phyloP scores from a whole-genome alignment of 2,329 filamentous ascomycete species.

The Arthroderma sp. region DNA sequence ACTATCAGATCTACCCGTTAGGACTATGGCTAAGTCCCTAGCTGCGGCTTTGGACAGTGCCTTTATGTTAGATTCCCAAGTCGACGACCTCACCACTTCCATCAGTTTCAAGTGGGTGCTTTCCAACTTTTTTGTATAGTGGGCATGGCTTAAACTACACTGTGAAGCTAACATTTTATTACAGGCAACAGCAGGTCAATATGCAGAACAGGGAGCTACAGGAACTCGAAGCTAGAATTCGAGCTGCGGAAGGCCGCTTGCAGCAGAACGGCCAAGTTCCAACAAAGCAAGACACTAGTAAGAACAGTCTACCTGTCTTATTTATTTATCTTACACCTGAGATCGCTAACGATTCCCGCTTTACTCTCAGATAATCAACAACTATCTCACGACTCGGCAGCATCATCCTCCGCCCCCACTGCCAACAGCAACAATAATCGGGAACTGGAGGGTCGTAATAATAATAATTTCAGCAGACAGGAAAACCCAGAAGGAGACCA shows the following conservation, averaged over 20 bases:
- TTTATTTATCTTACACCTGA: no score
- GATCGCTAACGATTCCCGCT: no score
- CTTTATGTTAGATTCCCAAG: constrained; percentile 71
- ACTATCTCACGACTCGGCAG: no score
- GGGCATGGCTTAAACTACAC: not conserved
- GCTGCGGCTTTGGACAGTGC: constrained; percentile 75
- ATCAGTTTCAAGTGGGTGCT: constrained; percentile 64
- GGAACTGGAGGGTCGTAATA: not conserved
- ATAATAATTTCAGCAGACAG: not conserved
- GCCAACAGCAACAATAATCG: not conserved
- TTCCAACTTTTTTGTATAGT: not conserved
- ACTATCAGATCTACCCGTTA: constrained; percentile 27
- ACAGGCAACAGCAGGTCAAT: constrained; percentile 66
- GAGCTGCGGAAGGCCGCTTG: constrained; percentile 72
- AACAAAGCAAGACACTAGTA: not conserved
- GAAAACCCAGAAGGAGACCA: not conserved
- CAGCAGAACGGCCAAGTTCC: constrained; percentile 11
- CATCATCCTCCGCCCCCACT: not conserved
- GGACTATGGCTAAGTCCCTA: constrained; percentile 78
- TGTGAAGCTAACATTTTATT: constrained; percentile 1
- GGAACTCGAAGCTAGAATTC: constrained; percentile 68
- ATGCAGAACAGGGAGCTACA: constrained; percentile 68
- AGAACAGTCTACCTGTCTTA: no score
- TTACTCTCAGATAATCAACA: no score
- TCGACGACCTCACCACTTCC: constrained; percentile 59